Evolutionary conservation across 139 green algal species (phyloP).

Genomic region (Chlorella sp.): DNA sequence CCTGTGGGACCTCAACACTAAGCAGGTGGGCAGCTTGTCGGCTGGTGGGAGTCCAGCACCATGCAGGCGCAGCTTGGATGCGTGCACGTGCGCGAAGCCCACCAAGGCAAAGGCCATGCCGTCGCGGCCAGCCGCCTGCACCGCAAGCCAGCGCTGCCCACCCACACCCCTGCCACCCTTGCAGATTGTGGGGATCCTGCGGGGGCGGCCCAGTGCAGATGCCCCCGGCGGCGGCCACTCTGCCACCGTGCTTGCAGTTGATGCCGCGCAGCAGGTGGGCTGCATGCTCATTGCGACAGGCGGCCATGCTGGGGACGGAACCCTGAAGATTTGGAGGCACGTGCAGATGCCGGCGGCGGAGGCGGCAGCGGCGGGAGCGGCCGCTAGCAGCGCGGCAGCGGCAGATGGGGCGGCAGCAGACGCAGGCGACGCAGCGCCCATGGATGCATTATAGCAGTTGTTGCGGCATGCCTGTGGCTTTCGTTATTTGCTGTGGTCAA

Average conservation of each 20-base stretch:
- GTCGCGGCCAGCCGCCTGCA: too few relatives aligned
- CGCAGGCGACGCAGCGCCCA: not conserved
- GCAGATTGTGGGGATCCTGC: conserved; percentile 41
- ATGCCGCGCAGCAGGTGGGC: not conserved
- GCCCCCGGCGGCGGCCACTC: conserved; percentile 60
- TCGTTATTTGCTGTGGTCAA: too few relatives aligned
- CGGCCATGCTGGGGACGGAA: conserved; percentile 62
- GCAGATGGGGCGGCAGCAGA: not conserved
- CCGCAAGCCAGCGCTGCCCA: too few relatives aligned
- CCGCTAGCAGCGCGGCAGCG: not conserved
- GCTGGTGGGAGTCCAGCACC: too few relatives aligned
- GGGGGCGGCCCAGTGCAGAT: conserved; percentile 35
- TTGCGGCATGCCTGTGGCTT: too few relatives aligned
- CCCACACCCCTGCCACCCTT: not conserved
- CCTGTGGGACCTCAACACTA: conserved; percentile 83
- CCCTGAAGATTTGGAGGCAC: conserved; percentile 74
- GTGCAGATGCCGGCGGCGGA: not conserved
- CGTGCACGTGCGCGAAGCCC: too few relatives aligned
- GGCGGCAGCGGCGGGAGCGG: too few relatives aligned
- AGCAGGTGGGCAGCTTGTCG: not conserved
- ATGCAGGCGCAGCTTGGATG: too few relatives aligned
- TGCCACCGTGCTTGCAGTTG: conserved; percentile 41
- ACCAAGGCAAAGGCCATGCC: too few relatives aligned
- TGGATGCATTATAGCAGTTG: not conserved
- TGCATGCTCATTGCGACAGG: conserved; percentile 49